Conservation (phyloP, 208 protist species). For the Acanthamoeba royreba region DNA sequence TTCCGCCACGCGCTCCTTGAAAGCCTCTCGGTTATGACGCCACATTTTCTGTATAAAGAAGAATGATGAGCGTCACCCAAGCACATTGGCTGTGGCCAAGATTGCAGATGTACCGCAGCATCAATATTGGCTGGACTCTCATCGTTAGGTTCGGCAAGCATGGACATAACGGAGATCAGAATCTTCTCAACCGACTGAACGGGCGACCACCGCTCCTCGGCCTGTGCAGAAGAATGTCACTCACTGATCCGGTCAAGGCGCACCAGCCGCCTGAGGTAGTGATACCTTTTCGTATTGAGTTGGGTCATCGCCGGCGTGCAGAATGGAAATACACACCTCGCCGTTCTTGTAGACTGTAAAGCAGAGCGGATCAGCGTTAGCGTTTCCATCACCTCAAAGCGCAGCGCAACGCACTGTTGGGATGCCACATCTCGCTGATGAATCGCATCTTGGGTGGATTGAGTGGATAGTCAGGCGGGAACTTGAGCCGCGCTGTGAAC, state of each 20-base stretch:
- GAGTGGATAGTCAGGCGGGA: slow-evolving; percentile 75
- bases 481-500: slow-evolving; percentile 75
- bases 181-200: slow-evolving; percentile 82
- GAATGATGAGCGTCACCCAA: background rate
- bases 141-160: slow-evolving; percentile 84
- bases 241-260: background rate
- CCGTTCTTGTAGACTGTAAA: slow-evolving; percentile 75
- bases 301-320: slow-evolving; percentile 76
- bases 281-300: slow-evolving; percentile 69
- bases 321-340: slow-evolving; percentile 84
- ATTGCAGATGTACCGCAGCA: slow-evolving; percentile 62
- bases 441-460: slow-evolving; percentile 83
- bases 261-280: background rate
- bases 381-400: background rate
- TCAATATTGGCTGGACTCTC: slow-evolving; percentile 88
- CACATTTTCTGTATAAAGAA: slow-evolving; percentile 53
- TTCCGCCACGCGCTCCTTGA: slow-evolving; percentile 71
- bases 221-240: background rate
- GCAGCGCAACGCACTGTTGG: slow-evolving; percentile 68
- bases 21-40: slow-evolving; percentile 59
- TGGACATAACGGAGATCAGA: slow-evolving; percentile 82
- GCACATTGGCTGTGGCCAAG: background rate
- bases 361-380: background rate
- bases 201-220: slow-evolving; percentile 80
- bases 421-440: slow-evolving; percentile 82